A percentile compares a stretch with the other conserved stretches of the same genome.
Evolutionary conservation across 2,329 filamentous ascomycete species (phyloP).

Genomic region (Knufia fluminis): DNA sequence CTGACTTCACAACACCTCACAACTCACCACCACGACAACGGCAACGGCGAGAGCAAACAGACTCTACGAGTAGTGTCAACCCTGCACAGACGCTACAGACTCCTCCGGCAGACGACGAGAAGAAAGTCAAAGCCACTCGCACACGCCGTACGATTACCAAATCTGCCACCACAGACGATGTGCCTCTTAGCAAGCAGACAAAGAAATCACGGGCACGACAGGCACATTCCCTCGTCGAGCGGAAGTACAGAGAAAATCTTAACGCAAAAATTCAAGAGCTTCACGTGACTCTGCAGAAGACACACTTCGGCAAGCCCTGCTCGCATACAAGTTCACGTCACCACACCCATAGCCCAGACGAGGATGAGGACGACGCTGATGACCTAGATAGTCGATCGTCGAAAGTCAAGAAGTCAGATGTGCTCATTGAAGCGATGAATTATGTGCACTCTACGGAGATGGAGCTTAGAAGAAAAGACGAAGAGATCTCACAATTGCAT

Average conservation of each 20-base stretch:
- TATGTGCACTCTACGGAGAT: constrained; percentile 22
- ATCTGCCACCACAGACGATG: constrained; percentile 17
- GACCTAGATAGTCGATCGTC: constrained; percentile 8
- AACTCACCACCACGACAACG: constrained; percentile 3
- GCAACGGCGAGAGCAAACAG: background rate
- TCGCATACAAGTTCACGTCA: constrained; percentile 7
- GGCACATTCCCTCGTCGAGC: constrained; percentile 22
- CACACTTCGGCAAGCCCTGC: constrained; percentile 18
- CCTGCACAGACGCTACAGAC: background rate
- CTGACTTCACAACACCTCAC: constrained; percentile 7
- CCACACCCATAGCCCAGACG: constrained; percentile 7
- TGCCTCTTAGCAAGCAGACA: constrained; percentile 1
- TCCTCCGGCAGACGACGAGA: background rate
- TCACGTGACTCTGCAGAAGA: constrained; percentile 19
- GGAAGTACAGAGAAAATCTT: constrained; percentile 23
- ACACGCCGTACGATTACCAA: constrained; percentile 9
- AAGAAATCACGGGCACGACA: constrained; percentile 20
- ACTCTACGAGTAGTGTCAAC: background rate
- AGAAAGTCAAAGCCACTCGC: constrained; percentile 5
- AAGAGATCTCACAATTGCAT: constrained; percentile 18
- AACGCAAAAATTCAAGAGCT: constrained; percentile 23
- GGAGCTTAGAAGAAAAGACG: constrained; percentile 22
- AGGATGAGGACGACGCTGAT: constrained; percentile 10
- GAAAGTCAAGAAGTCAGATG: constrained; percentile 22
- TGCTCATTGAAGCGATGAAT: constrained; percentile 22